phyloP scores from a whole-genome alignment of 306 rosid species.

The Cercis canadensis region DNA sequence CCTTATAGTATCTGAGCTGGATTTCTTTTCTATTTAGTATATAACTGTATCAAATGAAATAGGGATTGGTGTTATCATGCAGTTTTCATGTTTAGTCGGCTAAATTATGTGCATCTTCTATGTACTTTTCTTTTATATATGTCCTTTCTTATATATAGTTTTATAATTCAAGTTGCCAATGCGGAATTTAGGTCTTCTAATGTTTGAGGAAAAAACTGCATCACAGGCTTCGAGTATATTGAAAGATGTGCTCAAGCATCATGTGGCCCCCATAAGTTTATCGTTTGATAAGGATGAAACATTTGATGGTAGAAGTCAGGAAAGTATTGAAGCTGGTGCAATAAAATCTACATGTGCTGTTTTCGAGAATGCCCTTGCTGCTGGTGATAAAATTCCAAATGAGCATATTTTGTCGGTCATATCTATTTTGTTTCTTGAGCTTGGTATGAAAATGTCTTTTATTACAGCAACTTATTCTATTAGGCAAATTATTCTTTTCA shows the following conservation, averaged over 20 bases:
- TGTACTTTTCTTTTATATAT: not conserved
- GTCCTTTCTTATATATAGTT: conserved; percentile 10
- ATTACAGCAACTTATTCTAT: not conserved
- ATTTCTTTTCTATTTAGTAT: conserved; percentile 12
- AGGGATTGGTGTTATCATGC: not conserved
- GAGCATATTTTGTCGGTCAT: conserved; percentile 70
- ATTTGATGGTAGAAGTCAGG: conserved; percentile 44
- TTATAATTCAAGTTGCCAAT: conserved; percentile 48
- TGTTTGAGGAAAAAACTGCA: conserved; percentile 62
- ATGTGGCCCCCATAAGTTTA: conserved; percentile 45
- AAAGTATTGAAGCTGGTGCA: conserved; percentile 50
- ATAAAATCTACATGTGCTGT: conserved; percentile 62
- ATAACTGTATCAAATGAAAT: not conserved
- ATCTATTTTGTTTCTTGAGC: conserved; percentile 74
- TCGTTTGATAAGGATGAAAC: conserved; percentile 41
- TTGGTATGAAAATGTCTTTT: conserved; percentile 57
- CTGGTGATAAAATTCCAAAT: conserved; percentile 62
- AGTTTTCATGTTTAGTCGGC: not conserved
- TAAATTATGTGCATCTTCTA: not conserved
- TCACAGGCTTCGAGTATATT: conserved; percentile 70
- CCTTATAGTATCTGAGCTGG: conserved; percentile 5
- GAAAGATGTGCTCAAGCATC: conserved; percentile 64
- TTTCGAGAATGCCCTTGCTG: conserved; percentile 64
- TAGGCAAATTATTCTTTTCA: not conserved
- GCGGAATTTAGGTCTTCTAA: conserved; percentile 72